Evolutionary conservation across 106 monocot species (phyloP).

Genomic region (Dioscorea alata): DNA sequence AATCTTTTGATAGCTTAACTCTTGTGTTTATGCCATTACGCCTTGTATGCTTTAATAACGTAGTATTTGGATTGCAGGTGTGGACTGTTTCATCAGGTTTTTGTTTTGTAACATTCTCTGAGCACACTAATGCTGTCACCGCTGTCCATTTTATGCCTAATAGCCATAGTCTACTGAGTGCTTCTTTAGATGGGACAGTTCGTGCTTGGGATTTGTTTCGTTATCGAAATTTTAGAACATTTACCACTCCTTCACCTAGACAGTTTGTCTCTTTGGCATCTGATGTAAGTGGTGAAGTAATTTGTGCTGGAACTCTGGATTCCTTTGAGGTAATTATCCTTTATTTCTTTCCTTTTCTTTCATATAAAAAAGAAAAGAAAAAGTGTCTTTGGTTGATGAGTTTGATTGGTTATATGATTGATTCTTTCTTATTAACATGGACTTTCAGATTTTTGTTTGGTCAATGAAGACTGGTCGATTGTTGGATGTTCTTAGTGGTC

Average conservation of each 20-base stretch:
- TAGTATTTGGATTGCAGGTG: slow-evolving; percentile 41
- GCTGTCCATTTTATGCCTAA: slow-evolving; percentile 83
- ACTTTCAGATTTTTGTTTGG: slow-evolving; percentile 91
- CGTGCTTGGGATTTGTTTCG: slow-evolving; percentile 98
- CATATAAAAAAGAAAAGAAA: too few relatives aligned
- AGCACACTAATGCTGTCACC: slow-evolving; percentile 96
- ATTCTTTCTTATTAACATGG: neutral
- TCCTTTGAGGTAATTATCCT: slow-evolving; percentile 84
- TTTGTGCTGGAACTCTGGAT: slow-evolving; percentile 97
- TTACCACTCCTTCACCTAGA: slow-evolving; percentile 83
- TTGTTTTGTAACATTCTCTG: slow-evolving; percentile 95
- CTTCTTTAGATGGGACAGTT: slow-evolving; percentile 94
- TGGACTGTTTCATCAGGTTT: slow-evolving; percentile 96
- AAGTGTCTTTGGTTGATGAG: too few relatives aligned
- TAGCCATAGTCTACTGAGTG: slow-evolving; percentile 90
- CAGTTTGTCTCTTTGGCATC: slow-evolving; percentile 93
- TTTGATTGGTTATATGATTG: too few relatives aligned
- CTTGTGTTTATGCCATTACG: too few relatives aligned
- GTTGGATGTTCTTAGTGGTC: slow-evolving; percentile 90
- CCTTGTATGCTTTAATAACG: too few relatives aligned
- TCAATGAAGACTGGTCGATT: slow-evolving; percentile 94
- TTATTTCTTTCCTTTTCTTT: too few relatives aligned
- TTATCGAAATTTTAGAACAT: slow-evolving; percentile 92
- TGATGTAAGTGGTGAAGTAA: slow-evolving; percentile 91
- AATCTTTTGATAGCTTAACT: too few relatives aligned